Evolutionary conservation across 129 eudicot genomes (phyloP).

Genomic region (Gnaphalium uliginosum): DNA sequence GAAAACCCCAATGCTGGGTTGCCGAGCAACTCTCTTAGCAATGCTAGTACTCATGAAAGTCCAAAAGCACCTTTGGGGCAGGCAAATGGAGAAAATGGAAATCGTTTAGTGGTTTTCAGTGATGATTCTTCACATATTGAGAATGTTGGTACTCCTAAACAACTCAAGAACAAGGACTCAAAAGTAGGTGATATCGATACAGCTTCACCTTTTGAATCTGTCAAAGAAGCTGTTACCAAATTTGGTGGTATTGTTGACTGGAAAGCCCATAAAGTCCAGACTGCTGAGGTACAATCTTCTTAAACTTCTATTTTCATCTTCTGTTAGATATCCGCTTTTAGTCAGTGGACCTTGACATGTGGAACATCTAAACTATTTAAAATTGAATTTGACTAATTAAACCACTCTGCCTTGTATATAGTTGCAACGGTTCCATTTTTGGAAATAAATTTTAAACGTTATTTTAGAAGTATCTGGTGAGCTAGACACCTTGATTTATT

Average conservation of each 20-base stretch:
- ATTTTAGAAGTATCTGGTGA: neutral
- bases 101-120: conserved; percentile 12
- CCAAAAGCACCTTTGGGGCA: conserved; percentile 33
- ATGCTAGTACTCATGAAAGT: conserved; percentile 23
- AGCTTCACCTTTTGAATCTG: conserved; percentile 82
- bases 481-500: neutral
- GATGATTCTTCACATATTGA: conserved; percentile 19
- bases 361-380: neutral
- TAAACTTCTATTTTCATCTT: conserved; percentile 8
- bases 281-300: conserved; percentile 66
- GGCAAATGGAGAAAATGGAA: conserved; percentile 28
- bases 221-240: conserved; percentile 84
- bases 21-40: neutral
- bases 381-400: neutral
- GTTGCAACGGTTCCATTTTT: neutral
- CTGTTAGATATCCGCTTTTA: neutral
- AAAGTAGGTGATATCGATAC: conserved; percentile 64
- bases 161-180: conserved; percentile 26
- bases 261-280: conserved; percentile 84
- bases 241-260: conserved; percentile 97
- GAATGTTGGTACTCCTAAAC: conserved; percentile 22
- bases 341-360: neutral
- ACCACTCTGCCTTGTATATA: neutral
- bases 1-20: conserved; percentile 30
- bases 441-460: neutral